Percentiles rank a stretch among this genome's conserved stretches.
Conservation (phyloP, 2,329 filamentous ascomycete genomes). For the Fusarium sp. region DNA sequence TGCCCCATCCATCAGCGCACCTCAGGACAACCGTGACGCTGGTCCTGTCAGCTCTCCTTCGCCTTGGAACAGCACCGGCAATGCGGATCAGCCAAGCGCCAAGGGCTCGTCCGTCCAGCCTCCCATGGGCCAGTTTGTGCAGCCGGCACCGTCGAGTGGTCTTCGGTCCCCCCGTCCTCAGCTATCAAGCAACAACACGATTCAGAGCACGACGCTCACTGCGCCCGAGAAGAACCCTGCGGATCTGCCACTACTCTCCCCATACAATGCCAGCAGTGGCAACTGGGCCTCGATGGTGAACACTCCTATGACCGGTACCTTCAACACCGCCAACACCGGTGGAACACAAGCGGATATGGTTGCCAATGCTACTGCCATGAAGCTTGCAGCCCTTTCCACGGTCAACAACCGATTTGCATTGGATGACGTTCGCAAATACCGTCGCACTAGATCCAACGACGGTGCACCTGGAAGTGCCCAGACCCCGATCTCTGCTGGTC, state of each 20-base stretch:
- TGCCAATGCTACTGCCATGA: conserved; percentile 98
- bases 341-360: conserved; percentile 94
- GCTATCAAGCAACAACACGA: conserved; percentile 73
- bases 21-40: conserved; percentile 48
- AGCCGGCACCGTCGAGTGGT: conserved; percentile 78
- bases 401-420: conserved; percentile 98
- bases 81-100: conserved; percentile 63
- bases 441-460: conserved; percentile 90
- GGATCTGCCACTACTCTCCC: conserved; percentile 89
- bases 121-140: conserved; percentile 94
- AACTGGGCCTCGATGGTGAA: conserved; percentile 99
- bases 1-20: conserved; percentile 79
- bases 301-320: conserved; percentile 93
- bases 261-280: conserved; percentile 81
- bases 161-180: conserved; percentile 85
- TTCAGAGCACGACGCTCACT: conserved; percentile 86
- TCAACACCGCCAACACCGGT: conserved; percentile 67
- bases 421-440: conserved; percentile 96
- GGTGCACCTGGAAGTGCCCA: conserved; percentile 70
- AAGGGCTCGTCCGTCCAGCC: conserved; percentile 84
- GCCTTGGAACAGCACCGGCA: conserved; percentile 76
- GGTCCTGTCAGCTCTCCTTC: conserved; percentile 61
- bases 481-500: conserved; percentile 73
- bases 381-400: conserved; percentile 93
- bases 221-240: conserved; percentile 72